These are phyloP conservation scores for Aspergillus pseudonomiae DNA, from an alignment of 2,329 filamentous ascomycete species.

Conservation along the genomic window DNA sequence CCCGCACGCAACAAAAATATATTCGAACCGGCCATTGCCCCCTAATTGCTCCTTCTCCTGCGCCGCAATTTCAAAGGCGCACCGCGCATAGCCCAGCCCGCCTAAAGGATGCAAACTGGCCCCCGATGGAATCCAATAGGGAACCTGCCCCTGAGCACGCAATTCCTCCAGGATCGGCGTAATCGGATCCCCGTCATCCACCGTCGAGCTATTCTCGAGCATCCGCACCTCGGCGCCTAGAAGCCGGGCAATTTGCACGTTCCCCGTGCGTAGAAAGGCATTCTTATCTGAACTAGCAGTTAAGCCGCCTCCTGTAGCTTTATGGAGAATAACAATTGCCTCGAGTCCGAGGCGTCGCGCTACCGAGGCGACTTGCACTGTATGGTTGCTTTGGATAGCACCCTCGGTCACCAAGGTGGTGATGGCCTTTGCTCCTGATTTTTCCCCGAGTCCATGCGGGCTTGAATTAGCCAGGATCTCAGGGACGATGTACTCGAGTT, in stretches of 20 bases:
- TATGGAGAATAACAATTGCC: slow-evolving; percentile 31
- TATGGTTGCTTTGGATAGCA: slow-evolving; percentile 42
- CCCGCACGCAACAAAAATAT: slow-evolving; percentile 40
- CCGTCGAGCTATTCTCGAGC: slow-evolving; percentile 59
- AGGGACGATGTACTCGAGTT: slow-evolving; percentile 41
- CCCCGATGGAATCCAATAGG: slow-evolving; percentile 42
- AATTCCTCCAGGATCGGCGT: slow-evolving; percentile 29
- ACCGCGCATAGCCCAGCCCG: slow-evolving; percentile 38
- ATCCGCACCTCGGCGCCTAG: slow-evolving; percentile 50
- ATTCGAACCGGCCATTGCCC: slow-evolving; percentile 33
- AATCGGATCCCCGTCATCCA: slow-evolving; percentile 38
- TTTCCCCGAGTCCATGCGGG: slow-evolving; percentile 21
- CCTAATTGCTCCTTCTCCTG: slow-evolving; percentile 30
- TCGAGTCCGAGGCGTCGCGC: slow-evolving; percentile 32
- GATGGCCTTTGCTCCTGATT: not conserved
- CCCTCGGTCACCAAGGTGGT: slow-evolving; percentile 41
- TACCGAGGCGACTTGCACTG: slow-evolving; percentile 37
- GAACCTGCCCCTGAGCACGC: slow-evolving; percentile 17
- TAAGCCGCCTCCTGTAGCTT: slow-evolving; percentile 32
- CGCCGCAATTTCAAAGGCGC: slow-evolving; percentile 34
- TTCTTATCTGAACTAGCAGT: slow-evolving; percentile 19
- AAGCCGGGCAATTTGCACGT: slow-evolving; percentile 34
- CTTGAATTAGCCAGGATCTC: slow-evolving; percentile 31
- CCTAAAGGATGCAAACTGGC: slow-evolving; percentile 38
- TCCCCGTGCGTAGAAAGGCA: slow-evolving; percentile 28